Evolutionary conservation across 2,329 filamentous ascomycete genomes (phyloP), one percentile per base, ranked within the genome.

Genomic region (Achaetomium macrosporum): DNA sequence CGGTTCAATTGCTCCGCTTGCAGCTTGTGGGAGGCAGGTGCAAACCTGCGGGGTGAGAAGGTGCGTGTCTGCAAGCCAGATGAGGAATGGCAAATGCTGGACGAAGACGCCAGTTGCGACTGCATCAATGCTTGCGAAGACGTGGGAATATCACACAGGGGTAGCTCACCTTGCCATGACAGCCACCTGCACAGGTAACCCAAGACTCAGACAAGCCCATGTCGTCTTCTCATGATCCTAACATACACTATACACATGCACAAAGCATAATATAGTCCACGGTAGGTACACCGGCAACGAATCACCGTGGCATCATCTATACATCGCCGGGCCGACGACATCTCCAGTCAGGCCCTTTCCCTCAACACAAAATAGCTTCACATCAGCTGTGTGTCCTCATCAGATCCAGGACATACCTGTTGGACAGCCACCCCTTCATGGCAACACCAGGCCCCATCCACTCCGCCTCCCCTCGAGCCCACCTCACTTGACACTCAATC

Each of bases 221-320:
- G n/a, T 47, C 35, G 50, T 45, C 46, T 51, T 59, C 29, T 59
- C 57, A 59, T 61, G 51, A 60, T 50, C 54, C 54, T 59, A 61
- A 58, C 57, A 61, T 61, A 59, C 59, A 59, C 43, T 62, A 61
- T 61, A 62, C 55, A 61, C 57, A 60, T 63, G 56, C 58, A 60
- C 55, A 61, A 56, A 55, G 58, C 58, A 54, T 57, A 59, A 56
- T 57, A 59, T 59, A 56, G 46, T 55, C 42, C 49, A 44, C 42
- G 25, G 43, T 50, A 40, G 37, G 52, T 29, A 45, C 44, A 41
- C 37, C 39, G 10, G 42, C 48, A 49, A 49, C 53, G 48, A 25
- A 50, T 41, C 55, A 46, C 49, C 44, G 56, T 47, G 42, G 35
- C 45, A 39, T 25, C 25, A 25, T 7, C 45, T 17, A 7, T 5